Conservation (phyloP, 108 stramenopile genomes). For the Pseudonitzschia pungens region DNA sequence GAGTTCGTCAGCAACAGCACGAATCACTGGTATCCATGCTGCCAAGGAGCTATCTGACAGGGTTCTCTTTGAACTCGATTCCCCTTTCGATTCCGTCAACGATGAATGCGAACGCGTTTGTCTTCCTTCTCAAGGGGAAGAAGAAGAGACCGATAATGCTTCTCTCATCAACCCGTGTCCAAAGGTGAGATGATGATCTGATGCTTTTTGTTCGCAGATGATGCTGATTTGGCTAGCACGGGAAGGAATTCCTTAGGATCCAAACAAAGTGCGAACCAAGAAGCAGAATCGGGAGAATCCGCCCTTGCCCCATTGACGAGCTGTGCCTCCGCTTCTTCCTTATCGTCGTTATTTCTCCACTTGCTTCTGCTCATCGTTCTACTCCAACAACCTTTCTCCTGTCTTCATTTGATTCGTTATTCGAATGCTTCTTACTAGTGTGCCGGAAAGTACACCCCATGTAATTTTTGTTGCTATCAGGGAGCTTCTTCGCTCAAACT, state of each 20-base stretch:
- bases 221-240: too few species aligned
- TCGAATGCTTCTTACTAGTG: neutral
- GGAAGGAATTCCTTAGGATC: too few species aligned
- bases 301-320: neutral
- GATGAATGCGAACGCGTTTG: constrained; percentile 5
- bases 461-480: constrained; percentile 27
- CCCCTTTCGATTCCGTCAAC: constrained; percentile 15
- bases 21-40: neutral
- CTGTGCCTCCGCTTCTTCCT: neutral
- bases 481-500: constrained; percentile 32
- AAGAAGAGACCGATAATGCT: neutral
- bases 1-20: neutral
- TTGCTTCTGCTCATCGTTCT: neutral
- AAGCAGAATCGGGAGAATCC: too few species aligned
- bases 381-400: neutral
- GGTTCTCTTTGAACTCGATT: constrained; percentile 11
- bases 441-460: constrained; percentile 17
- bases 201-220: too few species aligned
- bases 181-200: neutral
- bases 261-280: too few species aligned
- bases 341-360: neutral
- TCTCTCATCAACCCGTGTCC: constrained; percentile 12
- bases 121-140: neutral
- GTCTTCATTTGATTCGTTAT: neutral
- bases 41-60: neutral